Evolutionary conservation across 345 rosid genomes (phyloP).

Genomic region (Kernera saxatilis): DNA sequence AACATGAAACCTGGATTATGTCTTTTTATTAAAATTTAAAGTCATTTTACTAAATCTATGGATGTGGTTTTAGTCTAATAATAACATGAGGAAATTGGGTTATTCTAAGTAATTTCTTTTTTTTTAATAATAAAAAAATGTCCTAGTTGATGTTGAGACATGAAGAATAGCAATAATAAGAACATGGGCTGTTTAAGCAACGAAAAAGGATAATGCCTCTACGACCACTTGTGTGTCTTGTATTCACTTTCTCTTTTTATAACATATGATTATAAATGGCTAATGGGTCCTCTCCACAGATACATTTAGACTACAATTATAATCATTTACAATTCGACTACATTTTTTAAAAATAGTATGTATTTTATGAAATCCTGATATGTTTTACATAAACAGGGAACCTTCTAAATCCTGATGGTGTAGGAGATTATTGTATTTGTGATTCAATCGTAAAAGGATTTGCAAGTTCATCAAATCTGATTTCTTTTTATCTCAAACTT

Average conservation of each 20-base stretch:
- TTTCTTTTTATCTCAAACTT: background rate
- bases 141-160: background rate
- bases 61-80: no score
- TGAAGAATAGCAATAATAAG: slow-evolving; percentile 1
- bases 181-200: slow-evolving; percentile 13
- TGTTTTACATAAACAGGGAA: background rate
- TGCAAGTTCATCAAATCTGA: background rate
- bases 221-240: slow-evolving; percentile 20
- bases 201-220: slow-evolving; percentile 8
- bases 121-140: background rate
- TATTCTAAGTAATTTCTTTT: no score
- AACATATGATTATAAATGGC: slow-evolving; percentile 15
- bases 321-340: background rate
- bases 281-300: slow-evolving; percentile 6
- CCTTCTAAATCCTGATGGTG: background rate
- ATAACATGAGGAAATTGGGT: no score
- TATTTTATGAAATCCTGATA: background rate
- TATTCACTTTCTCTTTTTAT: slow-evolving; percentile 10
- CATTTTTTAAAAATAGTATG: background rate
- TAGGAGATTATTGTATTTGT: background rate
- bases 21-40: no score
- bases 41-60: no score
- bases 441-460: background rate
- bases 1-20: no score
- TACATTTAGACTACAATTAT: background rate